These are phyloP conservation scores for Chrysopogon serrulatus DNA, from an alignment of 176 grass and related monocot species.

Conservation along the genomic window DNA sequence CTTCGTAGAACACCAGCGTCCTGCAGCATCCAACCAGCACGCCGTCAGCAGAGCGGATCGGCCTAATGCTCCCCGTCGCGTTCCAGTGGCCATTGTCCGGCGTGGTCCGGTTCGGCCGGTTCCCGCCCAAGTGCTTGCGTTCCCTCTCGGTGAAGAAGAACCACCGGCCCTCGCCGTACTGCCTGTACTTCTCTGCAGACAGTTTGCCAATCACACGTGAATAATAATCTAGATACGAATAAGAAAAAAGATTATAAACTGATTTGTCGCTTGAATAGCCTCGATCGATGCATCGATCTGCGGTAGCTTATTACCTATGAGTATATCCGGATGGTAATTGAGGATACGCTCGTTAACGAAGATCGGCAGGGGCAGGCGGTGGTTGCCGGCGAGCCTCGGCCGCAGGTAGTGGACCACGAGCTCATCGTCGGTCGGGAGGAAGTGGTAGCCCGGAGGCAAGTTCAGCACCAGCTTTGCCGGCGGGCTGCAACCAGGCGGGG, in stretches of 20 bases:
- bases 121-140: neutral
- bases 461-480: neutral
- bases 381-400: neutral
- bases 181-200: neutral
- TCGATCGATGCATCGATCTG: neutral
- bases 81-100: neutral
- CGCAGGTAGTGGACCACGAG: constrained; percentile 25
- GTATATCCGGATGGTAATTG: neutral
- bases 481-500: neutral
- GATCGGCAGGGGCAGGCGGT: neutral
- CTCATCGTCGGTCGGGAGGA: neutral
- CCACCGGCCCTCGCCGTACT: constrained; percentile 2
- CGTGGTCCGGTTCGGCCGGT: constrained; percentile 22
- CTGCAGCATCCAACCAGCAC: neutral
- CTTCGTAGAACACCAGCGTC: constrained; percentile 28
- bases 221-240: neutral
- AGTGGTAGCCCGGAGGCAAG: constrained; percentile 11
- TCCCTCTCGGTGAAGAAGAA: constrained; percentile 20
- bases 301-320: neutral
- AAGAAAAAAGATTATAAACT: neutral
- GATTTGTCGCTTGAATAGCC: neutral
- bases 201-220: neutral
- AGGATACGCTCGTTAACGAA: neutral
- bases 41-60: neutral
- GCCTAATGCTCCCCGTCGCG: constrained; percentile 6